These are phyloP conservation scores for Penicillium sp. DNA, from an alignment of 2,329 filamentous ascomycete species.

Conservation along the genomic window DNA sequence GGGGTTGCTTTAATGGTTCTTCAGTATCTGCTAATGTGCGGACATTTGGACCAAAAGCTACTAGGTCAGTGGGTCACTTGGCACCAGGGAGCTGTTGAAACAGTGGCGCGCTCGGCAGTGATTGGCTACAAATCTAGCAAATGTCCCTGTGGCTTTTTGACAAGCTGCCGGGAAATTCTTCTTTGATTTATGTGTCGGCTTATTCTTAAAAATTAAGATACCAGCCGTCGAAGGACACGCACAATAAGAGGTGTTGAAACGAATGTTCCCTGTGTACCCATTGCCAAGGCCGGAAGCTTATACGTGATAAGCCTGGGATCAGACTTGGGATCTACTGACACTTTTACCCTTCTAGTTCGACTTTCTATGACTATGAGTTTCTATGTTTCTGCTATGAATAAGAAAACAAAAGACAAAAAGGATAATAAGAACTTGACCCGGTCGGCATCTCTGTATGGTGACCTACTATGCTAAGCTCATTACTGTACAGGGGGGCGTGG, in stretches of 20 bases:
- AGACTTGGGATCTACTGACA: background rate
- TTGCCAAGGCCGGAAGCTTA: background rate
- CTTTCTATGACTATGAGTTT: fast-evolving
- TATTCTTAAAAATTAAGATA: too few species aligned
- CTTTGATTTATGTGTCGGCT: too few species aligned
- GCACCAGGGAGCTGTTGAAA: too few species aligned
- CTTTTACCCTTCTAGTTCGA: background rate
- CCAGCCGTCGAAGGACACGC: too few species aligned
- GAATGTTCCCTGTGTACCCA: background rate
- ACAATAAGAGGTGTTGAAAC: background rate
- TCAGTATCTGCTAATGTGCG: background rate
- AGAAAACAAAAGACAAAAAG: too few species aligned
- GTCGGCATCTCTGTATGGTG: background rate
- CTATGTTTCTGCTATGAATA: too few species aligned
- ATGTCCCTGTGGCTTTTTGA: too few species aligned
- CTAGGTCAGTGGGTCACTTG: too few species aligned
- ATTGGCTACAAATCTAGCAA: too few species aligned
- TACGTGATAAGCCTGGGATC: background rate
- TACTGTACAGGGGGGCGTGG: background rate
- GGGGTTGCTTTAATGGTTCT: background rate
- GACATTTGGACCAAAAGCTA: background rate
- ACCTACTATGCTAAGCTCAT: background rate
- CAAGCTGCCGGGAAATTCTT: too few species aligned
- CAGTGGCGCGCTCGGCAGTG: too few species aligned
- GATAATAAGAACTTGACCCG: too few species aligned